A percentile compares a stretch with the other conserved stretches of the same genome.
Evolutionary conservation across 345 rosid species (phyloP).

Genomic region (Citrus cavaleriei): DNA sequence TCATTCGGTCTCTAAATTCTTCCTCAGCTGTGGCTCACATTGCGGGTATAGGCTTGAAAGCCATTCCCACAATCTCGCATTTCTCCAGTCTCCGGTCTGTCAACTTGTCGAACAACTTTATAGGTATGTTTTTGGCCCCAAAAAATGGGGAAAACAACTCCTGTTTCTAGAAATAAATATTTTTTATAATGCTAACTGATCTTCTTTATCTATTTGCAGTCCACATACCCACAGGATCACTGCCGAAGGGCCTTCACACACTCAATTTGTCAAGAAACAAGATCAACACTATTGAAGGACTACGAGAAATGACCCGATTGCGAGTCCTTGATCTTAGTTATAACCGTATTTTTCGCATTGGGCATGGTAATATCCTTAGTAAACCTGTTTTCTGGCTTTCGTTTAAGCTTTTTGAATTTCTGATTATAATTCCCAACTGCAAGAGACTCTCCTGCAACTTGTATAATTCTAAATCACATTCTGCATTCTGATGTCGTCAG

Average conservation of each 20-base stretch:
- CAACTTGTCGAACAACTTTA: conserved; percentile 72
- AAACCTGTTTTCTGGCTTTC: neutral
- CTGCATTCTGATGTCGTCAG: conserved; percentile 30
- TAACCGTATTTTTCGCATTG: conserved; percentile 83
- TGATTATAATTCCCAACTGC: neutral
- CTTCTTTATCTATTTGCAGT: conserved; percentile 39
- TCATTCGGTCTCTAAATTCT: conserved; percentile 74
- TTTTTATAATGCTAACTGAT: neutral
- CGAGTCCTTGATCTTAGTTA: conserved; percentile 83
- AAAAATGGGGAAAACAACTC: too few relatives aligned
- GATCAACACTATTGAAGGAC: conserved; percentile 77
- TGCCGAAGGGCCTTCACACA: conserved; percentile 83
- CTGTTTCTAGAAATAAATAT: neutral
- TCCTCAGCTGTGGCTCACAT: conserved; percentile 85
- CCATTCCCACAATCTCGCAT: conserved; percentile 60
- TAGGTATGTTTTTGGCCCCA: conserved; percentile 45
- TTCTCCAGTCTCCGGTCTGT: conserved; percentile 78
- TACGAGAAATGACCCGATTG: conserved; percentile 72
- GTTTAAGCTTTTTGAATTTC: neutral
- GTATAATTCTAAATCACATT: neutral
- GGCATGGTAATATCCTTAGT: conserved; percentile 57
- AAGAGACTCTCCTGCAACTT: neutral
- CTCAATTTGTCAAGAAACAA: conserved; percentile 82
- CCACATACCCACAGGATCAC: conserved; percentile 59
- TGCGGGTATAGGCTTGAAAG: conserved; percentile 74